Base-by-base conservation (phyloP, 352 stramenopile genomes). In the Pythium vanterpoolii region DNA sequence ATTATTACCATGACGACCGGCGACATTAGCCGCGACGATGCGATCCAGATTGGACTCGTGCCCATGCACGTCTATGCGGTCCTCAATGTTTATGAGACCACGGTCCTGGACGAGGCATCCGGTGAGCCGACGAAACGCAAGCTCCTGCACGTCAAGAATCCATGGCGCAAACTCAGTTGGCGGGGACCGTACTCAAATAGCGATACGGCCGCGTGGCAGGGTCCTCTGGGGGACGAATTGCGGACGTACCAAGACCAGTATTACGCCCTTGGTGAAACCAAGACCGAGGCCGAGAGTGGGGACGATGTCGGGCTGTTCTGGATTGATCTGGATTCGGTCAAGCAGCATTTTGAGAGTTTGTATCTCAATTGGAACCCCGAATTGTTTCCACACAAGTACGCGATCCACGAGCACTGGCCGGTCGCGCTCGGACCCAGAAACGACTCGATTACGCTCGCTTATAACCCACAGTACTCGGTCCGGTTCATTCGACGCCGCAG, bases 41-140 rank as follows among this genome's bases (percentile, higher is more conserved):
- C 79, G 8, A 83, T 91, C 52, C 36, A 66, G 19, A 84, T 98
- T 27, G 97, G 97, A 3, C 79, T 99, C 9, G 94, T 99, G 21
- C 89, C 93, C 9, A 92, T 88, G 59, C 97, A 99, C 68, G 96
- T 98, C 5, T 99, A 99, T 72, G 96, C 96, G 21, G 90, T 99
- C 4, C 69, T 99, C 2, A 88, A 95, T 52, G 94, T 98, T 30
- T 89, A 86, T 28, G 88, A 98, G 60, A 73, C 95, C 39, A 52
- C 66, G 19, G 60, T 60, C 19, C 62, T 46, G 4, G 59, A 57
- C 1, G 48, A 61, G 34, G 23, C 11, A 4, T 36, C 21, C 8
- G 48, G 52, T 0, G 61, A 76, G 26, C 31, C n/a, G 13, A 84
- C 81, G 56, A 77, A 81, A 46, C 74, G 79, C 27, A 71, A 78